Conservation (phyloP, 495 filamentous ascomycete species). For the Terfezia boudieri region DNA sequence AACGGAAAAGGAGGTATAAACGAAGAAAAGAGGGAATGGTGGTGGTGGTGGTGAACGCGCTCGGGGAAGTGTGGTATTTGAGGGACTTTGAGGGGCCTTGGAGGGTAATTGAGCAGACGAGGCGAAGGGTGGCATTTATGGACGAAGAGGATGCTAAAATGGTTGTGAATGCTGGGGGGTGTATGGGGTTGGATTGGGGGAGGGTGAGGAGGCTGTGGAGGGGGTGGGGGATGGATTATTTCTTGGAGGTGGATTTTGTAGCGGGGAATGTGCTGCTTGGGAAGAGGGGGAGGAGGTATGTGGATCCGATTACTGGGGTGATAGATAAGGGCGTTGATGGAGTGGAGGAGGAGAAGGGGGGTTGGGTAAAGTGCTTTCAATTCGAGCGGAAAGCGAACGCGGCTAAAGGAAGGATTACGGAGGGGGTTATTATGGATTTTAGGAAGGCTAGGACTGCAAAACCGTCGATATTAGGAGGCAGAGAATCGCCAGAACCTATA, state of each 20-base stretch:
- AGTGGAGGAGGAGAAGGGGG: conserved; percentile 2
- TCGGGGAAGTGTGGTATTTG: conserved; percentile 79
- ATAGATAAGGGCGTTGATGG: conserved; percentile 4
- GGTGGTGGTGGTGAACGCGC: conserved; percentile 71
- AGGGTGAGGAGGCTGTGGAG: conserved; percentile 59
- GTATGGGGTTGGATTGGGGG: conserved; percentile 52
- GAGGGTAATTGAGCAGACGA: conserved; percentile 31
- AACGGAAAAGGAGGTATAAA: conserved; percentile 29
- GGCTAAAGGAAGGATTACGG: background rate
- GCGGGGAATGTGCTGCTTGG: conserved; percentile 57
- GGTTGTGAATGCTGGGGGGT: conserved; percentile 54
- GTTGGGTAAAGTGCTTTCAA: background rate
- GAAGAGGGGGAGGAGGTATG: conserved; percentile 44
- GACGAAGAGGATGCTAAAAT: conserved; percentile 43
- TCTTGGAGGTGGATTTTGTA: conserved; percentile 72
- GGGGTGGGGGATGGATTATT: conserved; percentile 82
- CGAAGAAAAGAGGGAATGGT: conserved; percentile 38
- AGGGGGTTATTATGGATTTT: background rate
- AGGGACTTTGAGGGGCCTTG: conserved; percentile 47
- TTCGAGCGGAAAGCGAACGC: background rate
- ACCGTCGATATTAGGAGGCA: background rate
- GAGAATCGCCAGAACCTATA: background rate
- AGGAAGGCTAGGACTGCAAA: background rate
- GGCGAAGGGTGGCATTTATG: conserved; percentile 27
- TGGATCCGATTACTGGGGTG: conserved; percentile 20